Evolutionary conservation across 345 rosid genomes (phyloP), one percentile per base, ranked within the genome.

Genomic region (Salix viminalis): DNA sequence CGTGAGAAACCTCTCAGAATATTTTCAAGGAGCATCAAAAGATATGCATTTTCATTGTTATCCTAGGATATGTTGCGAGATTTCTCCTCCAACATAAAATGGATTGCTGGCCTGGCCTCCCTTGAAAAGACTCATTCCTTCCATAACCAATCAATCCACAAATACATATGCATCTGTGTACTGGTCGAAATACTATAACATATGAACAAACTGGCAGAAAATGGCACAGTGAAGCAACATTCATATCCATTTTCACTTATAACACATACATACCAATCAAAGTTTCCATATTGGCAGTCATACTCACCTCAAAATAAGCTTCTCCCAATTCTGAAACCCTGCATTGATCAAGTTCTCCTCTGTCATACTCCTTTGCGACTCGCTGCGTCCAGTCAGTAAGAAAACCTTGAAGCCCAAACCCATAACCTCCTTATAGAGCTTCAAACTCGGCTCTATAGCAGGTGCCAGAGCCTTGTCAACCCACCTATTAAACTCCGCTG

Each of bases 361-460:
- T 3, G 99, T 96, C 66, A 84, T 81, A 72, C 77, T 74, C 80
- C 92, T 86, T 18, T 87, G 93, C 34, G 70, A 70, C 83, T 96
- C 99, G 56, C 85, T 83, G 30, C 98, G 87, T 74, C 98, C 97
- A 0, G 98, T 95, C 69, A 95, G 88, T 83, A 91, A 84, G 84
- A 95, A 86, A 70, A 93, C 85, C 88, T 91, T 90, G 78, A 90
- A 89, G 0, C 99, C 98, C 78, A 89, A 83, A 58, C 80, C 89
- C 68, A 83, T 15, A 19, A 95, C 80, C 83, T 86, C 88, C 71
- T 91, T 83, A 70, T 93, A 91, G 74, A 95, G 91, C 81, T 84
- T 90, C 87, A 93, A 81, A 79, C 99, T 91, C 65, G 97, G 83
- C 69, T 79, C 85, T 66, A 96, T 83, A 2, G 90, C 89, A 16